Base-by-base conservation (phyloP, 768 basidiomycete genomes). In the Termitomyces sp. region DNA sequence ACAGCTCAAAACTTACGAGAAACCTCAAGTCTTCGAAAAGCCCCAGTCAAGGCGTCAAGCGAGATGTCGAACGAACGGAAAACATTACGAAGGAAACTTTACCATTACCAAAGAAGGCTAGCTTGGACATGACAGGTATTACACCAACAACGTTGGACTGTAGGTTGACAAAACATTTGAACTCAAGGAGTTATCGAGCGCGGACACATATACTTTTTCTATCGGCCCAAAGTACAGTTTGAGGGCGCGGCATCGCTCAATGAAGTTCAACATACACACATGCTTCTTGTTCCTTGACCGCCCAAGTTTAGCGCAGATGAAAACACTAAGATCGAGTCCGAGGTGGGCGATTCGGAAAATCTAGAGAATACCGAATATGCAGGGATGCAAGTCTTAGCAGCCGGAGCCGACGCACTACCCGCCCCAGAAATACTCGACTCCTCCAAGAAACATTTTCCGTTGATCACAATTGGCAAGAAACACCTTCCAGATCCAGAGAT, bases 401-500 rank as follows among this genome's bases (percentile, higher is more conserved):
- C 66, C 30, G 81, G 81, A 1, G 78, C 77, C 0, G 82, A 85
- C 51, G 80, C 76, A 10, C 73, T 79, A 0, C 79, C 80, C 1
- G 74, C 79, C 0, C 60, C 71, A 14, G 71, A 73, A 41, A 57
- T 69, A 2, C 62, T 63, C 3, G 35, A 14, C 35, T 37, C 41
- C 17, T 56, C 65, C n/a, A 72, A 73, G 58, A 78, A 81, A 61
- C 71, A 69, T 30, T 83, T 78, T 61, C 78, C 82, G 2, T 58
- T 84, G 19, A 64, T 85, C 33, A 74, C 76, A 1, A 63, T 85
- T 28, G 83, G 85, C 0, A 84, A 82, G 72, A 87, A 86, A 66
- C 73, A 69, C 11, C 67, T 85, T 0, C 84, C 83, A 0, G 77
- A 80, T 54, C 75, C 80, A 0, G 73, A 75, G 7, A 38, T 54